phyloP scores from a whole-genome alignment of 2,329 filamentous ascomycete genomes.

The Exutisphaerella laricina region DNA sequence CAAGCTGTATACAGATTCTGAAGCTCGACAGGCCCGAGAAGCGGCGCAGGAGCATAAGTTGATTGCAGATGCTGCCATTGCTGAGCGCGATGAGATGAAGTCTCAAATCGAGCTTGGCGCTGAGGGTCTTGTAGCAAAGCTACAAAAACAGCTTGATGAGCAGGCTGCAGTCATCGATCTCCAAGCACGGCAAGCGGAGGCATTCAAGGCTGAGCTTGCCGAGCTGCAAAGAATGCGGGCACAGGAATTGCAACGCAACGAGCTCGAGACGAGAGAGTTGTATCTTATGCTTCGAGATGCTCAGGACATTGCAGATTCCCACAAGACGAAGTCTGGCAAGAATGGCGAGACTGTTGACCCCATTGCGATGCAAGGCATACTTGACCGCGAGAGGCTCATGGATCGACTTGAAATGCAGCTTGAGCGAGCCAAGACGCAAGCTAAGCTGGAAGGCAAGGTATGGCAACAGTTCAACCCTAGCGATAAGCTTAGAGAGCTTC shows the following conservation, averaged over 20 bases:
- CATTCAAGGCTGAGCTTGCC: constrained; percentile 81
- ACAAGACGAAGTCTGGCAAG: constrained; percentile 58
- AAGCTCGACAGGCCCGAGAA: constrained; percentile 86
- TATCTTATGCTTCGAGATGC: constrained; percentile 98
- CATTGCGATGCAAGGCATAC: constrained; percentile 78
- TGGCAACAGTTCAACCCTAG: constrained; percentile 83
- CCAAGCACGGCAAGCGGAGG: constrained; percentile 77
- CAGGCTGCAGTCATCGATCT: constrained; percentile 86
- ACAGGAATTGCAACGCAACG: constrained; percentile 88
- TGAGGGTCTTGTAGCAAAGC: constrained; percentile 84
- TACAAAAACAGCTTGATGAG: constrained; percentile 91
- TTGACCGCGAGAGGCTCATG: constrained; percentile 90
- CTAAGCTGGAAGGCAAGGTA: constrained; percentile 88
- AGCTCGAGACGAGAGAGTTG: constrained; percentile 90
- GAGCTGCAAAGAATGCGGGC: constrained; percentile 79
- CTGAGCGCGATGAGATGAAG: constrained; percentile 92
- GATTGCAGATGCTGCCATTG: constrained; percentile 91
- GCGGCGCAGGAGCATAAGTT: constrained; percentile 85
- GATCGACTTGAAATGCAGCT: constrained; percentile 90
- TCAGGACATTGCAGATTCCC: constrained; percentile 89
- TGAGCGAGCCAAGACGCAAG: constrained; percentile 94
- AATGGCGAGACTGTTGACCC: constrained; percentile 60
- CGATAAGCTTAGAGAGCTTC: constrained; percentile 82
- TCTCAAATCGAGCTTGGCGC: constrained; percentile 84
- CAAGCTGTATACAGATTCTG: constrained; percentile 92